Evolutionary conservation across 148 eudicot genomes (phyloP).

Genomic region (Mesembryanthemum crystallinum): DNA sequence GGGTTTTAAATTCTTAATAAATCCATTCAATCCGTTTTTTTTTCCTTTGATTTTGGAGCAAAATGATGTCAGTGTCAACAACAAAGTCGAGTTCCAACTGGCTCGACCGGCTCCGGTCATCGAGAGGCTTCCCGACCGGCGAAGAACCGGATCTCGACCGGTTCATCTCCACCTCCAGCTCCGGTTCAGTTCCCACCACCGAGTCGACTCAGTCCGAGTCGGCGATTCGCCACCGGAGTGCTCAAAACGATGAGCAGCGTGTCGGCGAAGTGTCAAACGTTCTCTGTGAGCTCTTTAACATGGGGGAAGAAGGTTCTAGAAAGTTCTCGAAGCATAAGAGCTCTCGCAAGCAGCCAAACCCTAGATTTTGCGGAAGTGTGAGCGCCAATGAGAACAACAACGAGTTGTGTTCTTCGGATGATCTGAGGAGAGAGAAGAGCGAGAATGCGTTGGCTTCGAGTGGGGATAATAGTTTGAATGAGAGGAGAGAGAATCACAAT

Average conservation of each 20-base stretch:
- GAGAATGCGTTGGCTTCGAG: slow-evolving; percentile 28
- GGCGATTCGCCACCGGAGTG: not conserved
- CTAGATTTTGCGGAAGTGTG: slow-evolving; percentile 39
- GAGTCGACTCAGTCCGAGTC: slow-evolving; percentile 27
- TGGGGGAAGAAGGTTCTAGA: slow-evolving; percentile 43
- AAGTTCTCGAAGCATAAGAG: slow-evolving; percentile 35
- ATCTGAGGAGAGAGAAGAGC: slow-evolving; percentile 28
- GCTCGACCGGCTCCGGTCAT: slow-evolving; percentile 78
- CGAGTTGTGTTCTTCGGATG: slow-evolving; percentile 29
- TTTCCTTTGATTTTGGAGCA: not conserved
- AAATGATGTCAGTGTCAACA: slow-evolving; percentile 28
- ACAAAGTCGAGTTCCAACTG: slow-evolving; percentile 50
- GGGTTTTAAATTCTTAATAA: not conserved
- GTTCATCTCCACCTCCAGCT: slow-evolving; percentile 35
- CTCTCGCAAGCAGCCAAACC: slow-evolving; percentile 64
- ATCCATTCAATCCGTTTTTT: not conserved
- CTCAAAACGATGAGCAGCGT: slow-evolving; percentile 24
- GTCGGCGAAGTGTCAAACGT: slow-evolving; percentile 29
- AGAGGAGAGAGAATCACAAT: not conserved
- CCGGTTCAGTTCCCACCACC: slow-evolving; percentile 21
- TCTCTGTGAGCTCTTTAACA: slow-evolving; percentile 55
- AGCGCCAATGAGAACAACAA: slow-evolving; percentile 6
- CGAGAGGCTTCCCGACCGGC: slow-evolving; percentile 64
- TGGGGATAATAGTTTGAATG: slow-evolving; percentile 40
- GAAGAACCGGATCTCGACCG: slow-evolving; percentile 51